Evolutionary conservation across 2,329 filamentous ascomycete species (phyloP), one percentile per base, ranked within the genome.

Genomic region (Paraphoma chrysanthemicola): DNA sequence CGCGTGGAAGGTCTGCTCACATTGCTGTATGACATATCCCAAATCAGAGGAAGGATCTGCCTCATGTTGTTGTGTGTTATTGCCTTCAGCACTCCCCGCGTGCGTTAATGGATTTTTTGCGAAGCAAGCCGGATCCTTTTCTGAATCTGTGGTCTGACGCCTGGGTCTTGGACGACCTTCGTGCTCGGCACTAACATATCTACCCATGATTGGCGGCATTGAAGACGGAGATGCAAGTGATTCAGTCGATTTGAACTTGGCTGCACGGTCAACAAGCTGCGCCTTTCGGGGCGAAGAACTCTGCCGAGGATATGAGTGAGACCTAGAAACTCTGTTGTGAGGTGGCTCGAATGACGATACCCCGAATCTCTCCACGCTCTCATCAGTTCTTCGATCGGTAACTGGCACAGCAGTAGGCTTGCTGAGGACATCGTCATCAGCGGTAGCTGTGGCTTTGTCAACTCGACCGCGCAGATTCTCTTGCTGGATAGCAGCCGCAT

Each of bases 21-120:
- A 74, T 33, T 69, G 54, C 53, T 66, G 65, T 50, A 75, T 53
- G 12, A 71, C 56, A 45, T 48, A 64, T 18, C 56, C 63, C 10
- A 72, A 57, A 31, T 69, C 68, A 17, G 69, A 71, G 6, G 70
- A 71, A 5, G 47, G 56, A 18, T 59, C 54, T 41, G 57, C 51
- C 7, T 60, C 55, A 10, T 23, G 23, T 23, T 23, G 11, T 29
- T 54, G 44, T 12, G 17, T 31, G 6, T 54, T 28, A 9, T 14
- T 29, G 6, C 6, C n/a, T 42, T 42, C 39, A 17, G 4, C 16
- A 42, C 4, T 7, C 8, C 16, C 11, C 4, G 39, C 16, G 39
- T 16, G 33, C 3, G 33, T 7, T 6, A 6, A 23, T 23, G 6
- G 33, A 6, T 38, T 38, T 3, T 38, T 38, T 23, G 23, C 23